Evolutionary conservation across 345 rosid genomes (phyloP), one percentile per base, ranked within the genome.

Genomic region (Acer negundo): DNA sequence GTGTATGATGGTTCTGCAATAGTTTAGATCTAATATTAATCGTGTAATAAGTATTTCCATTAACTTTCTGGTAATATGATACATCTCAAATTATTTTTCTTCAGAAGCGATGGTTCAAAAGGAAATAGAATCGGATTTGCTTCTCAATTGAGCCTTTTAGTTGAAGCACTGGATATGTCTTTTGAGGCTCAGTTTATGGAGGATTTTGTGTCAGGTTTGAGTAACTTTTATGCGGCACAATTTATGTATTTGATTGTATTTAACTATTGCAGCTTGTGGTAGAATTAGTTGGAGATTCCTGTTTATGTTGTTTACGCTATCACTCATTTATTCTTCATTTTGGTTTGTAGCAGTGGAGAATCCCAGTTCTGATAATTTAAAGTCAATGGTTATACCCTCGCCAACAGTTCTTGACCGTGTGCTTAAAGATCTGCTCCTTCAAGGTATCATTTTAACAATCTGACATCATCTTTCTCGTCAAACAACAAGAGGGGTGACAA

Each of bases 181-280:
- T 90, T 89, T 74, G 75, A 87, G 76, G 94, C 93, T 76, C 95
- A 91, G 80, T 96, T 96, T 80, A 84, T 96, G 88, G 99, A 92
- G 81, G 99, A 96, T 85, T 94, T 91, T 76, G 92, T 89, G 56
- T 91, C 99, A 92, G 99, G 98, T 96, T 51, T 78, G 81, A 72
- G 74, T 68, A 28, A 59, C 72, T 59, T 71, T 62, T 69, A 38
- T 78, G 63, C 59, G 22, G 22, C 58, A 68, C 67, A 62, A 47
- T 69, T 51, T 74, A 16, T 69, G 20, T 23, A 24, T 67, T 77
- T 56, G 46, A 6, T 20, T 63, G 10, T 62, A 17, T 55, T 77
- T 35, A 23, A 15, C 65, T 42, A 40, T 35, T 82, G 80, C 38
- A 67, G 53, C 20, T 24, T 69, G 75, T 65, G 58, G 79, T 70